Conservation (phyloP, 345 rosid genomes). For the Citrus cavaleriei region DNA sequence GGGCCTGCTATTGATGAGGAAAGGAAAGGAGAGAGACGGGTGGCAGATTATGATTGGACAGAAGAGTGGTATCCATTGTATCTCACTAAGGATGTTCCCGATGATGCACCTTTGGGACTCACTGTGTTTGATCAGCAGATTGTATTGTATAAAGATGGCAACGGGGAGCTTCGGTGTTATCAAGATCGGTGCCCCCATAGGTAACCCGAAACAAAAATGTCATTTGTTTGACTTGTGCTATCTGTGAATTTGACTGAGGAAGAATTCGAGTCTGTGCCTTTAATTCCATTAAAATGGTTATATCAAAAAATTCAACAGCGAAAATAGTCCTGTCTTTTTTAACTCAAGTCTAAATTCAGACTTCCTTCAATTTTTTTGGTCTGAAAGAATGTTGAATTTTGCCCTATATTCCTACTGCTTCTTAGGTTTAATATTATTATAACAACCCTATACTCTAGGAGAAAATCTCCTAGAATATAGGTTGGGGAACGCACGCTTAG, state of each 20-base stretch:
- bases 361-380: not conserved
- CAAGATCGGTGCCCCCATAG: slow-evolving; percentile 97
- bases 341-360: not conserved
- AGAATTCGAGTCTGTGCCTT: not conserved
- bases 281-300: too few species aligned
- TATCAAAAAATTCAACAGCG: too few species aligned
- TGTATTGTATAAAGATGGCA: slow-evolving; percentile 74
- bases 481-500: too few species aligned
- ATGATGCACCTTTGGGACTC: slow-evolving; percentile 91
- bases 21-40: slow-evolving; percentile 38
- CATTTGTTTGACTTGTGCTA: not conserved
- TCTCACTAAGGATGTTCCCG: slow-evolving; percentile 69
- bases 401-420: not conserved
- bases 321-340: not conserved
- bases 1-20: slow-evolving; percentile 31
- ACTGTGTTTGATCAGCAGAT: slow-evolving; percentile 81
- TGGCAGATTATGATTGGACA: slow-evolving; percentile 73
- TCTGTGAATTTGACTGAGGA: not conserved
- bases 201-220: slow-evolving; percentile 11
- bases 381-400: too few species aligned
- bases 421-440: not conserved
- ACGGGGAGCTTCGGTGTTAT: slow-evolving; percentile 53
- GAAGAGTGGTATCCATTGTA: slow-evolving; percentile 96
- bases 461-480: too few species aligned
- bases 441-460: too few species aligned